Conservation (phyloP, 1,284 basidiomycete genomes). For the Schizopora paradoxa region DNA sequence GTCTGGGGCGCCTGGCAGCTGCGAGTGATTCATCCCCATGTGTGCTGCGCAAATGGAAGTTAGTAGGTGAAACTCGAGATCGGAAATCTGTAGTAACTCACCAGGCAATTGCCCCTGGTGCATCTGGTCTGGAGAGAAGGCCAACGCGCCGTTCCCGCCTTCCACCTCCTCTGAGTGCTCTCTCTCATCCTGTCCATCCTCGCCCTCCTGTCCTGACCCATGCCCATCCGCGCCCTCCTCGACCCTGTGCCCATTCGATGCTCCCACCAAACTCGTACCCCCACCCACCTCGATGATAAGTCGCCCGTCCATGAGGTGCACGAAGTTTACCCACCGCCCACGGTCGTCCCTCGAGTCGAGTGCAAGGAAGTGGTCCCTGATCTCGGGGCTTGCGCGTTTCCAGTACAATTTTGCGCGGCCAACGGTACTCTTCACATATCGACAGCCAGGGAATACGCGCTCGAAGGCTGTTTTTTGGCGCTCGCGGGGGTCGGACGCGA, state of each 20-base stretch:
- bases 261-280: not conserved
- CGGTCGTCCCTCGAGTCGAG: conserved; percentile 9
- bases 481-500: conserved; percentile 5
- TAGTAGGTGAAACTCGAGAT: too few species aligned
- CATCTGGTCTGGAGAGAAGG: conserved; percentile 3
- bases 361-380: conserved; percentile 12
- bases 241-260: not conserved
- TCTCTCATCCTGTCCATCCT: conserved; percentile 6
- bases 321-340: conserved; percentile 13
- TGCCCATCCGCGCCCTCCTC: not conserved
- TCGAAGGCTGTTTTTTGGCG: conserved; percentile 17
- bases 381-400: conserved; percentile 13
- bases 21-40: too few species aligned
- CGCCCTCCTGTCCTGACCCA: not conserved
- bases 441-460: conserved; percentile 13
- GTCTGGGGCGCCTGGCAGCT: too few species aligned
- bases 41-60: too few species aligned
- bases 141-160: not conserved
- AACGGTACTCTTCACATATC: conserved; percentile 17
- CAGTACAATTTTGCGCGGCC: conserved; percentile 18
- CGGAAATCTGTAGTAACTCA: too few species aligned
- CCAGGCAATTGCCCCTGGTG: too few species aligned
- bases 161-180: conserved; percentile 9
- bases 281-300: conserved; percentile 14
- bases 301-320: conserved; percentile 17